Evolutionary conservation across 2,329 filamentous ascomycete species (phyloP).

Genomic region (Hypomyces perniciosus): DNA sequence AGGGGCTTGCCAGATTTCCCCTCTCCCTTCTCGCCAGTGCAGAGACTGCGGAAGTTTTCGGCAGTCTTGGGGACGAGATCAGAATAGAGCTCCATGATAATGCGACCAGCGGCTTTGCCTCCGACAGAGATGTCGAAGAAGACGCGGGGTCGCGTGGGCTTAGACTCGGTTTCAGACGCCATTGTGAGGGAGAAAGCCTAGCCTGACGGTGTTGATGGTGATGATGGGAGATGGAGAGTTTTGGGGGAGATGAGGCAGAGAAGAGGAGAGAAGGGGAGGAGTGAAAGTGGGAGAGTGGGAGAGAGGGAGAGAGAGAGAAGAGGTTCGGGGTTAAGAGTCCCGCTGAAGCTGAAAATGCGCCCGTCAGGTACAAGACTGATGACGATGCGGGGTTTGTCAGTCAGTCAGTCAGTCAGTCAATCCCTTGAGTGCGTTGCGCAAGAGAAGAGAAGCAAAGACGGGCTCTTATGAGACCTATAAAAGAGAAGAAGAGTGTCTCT

Average conservation of each 20-base stretch:
- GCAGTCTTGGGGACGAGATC: slow-evolving; percentile 86
- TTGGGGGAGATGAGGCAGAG: background rate
- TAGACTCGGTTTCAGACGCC: slow-evolving; percentile 36
- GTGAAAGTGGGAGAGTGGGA: background rate
- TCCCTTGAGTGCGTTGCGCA: background rate
- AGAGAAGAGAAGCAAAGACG: no score
- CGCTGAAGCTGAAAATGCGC: background rate
- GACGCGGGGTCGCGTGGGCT: slow-evolving; percentile 65
- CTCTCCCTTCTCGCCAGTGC: slow-evolving; percentile 87
- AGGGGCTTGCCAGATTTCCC: slow-evolving; percentile 79
- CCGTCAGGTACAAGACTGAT: no score
- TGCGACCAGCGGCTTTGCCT: slow-evolving; percentile 63
- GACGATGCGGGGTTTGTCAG: background rate
- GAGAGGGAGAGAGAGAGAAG: background rate
- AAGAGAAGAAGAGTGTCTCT: no score
- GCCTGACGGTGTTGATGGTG: background rate
- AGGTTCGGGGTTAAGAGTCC: background rate
- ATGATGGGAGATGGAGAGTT: background rate
- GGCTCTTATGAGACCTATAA: no score
- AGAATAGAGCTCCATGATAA: slow-evolving; percentile 77
- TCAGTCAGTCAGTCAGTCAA: background rate
- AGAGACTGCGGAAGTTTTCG: slow-evolving; percentile 92
- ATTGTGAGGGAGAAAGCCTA: slow-evolving; percentile 23
- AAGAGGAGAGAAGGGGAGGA: background rate
- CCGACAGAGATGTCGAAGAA: slow-evolving; percentile 92